A percentile compares a stretch with the other conserved stretches of the same genome.
These are phyloP conservation scores for Paramecium bursaria DNA, from an alignment of 73 alveolate genomes.

Conservation along the genomic window DNA sequence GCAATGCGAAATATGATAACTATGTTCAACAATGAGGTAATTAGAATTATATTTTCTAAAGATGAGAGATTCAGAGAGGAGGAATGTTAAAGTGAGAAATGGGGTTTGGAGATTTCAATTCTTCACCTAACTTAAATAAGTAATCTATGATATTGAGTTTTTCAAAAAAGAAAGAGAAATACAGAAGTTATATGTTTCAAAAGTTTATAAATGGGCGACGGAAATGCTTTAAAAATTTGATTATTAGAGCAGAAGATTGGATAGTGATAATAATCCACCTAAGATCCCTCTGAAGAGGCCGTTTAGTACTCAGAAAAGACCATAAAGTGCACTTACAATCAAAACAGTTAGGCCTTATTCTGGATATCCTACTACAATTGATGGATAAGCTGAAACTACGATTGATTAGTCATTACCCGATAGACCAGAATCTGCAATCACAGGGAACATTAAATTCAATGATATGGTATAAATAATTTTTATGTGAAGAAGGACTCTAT, in stretches of 20 bases:
- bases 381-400: constrained; percentile 49
- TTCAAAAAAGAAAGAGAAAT: constrained; percentile 30
- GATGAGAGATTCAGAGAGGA: constrained; percentile 13
- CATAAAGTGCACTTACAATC: constrained; percentile 45
- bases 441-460: not conserved
- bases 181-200: not conserved
- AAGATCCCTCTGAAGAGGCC: constrained; percentile 13
- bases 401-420: constrained; percentile 3
- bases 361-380: constrained; percentile 55
- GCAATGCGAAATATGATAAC: constrained; percentile 21
- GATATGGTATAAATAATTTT: not conserved
- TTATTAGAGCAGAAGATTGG: constrained; percentile 46
- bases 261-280: constrained; percentile 5
- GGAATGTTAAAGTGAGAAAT: constrained; percentile 20
- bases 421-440: constrained; percentile 57
- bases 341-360: constrained; percentile 46
- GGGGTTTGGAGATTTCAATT: constrained; percentile 47
- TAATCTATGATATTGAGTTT: constrained; percentile 13
- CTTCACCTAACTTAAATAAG: not conserved
- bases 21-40: constrained; percentile 56
- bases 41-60: not conserved
- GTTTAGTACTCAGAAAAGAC: constrained; percentile 46
- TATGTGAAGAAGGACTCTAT: constrained; percentile 12
- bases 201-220: constrained; percentile 19
- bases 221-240: constrained; percentile 33